These are phyloP conservation scores for Rhamnella rubrinervis DNA, from an alignment of 331 rosid species.

Conservation along the genomic window DNA sequence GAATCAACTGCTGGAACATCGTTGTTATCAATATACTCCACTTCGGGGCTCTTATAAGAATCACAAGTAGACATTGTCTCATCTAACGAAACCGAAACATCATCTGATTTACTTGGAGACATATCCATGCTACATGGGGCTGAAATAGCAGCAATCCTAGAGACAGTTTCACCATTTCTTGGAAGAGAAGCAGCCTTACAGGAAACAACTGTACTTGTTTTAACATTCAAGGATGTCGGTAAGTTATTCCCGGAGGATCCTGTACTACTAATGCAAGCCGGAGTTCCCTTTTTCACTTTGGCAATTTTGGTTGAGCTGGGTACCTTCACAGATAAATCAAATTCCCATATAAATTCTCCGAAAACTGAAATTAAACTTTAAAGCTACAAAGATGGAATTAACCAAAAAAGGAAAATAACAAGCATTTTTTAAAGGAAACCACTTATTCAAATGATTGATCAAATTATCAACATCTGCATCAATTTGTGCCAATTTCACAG, in stretches of 20 bases:
- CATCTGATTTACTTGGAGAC: constrained; percentile 85
- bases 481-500: too few species aligned
- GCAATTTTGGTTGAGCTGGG: constrained; percentile 51
- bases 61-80: constrained; percentile 89
- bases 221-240: constrained; percentile 32
- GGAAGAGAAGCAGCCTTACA: constrained; percentile 36
- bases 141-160: constrained; percentile 22
- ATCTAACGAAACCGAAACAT: constrained; percentile 69
- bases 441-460: too few species aligned
- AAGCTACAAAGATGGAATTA: not conserved
- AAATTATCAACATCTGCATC: too few species aligned
- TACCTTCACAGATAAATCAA: constrained; percentile 37
- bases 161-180: constrained; percentile 32
- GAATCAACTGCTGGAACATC: constrained; percentile 62
- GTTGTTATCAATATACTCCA: constrained; percentile 73
- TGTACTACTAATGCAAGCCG: constrained; percentile 24
- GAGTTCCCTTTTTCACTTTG: constrained; percentile 58
- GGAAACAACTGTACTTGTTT: constrained; percentile 38
- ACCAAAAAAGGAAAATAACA: too few species aligned
- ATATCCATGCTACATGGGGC: constrained; percentile 52
- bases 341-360: not conserved
- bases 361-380: constrained; percentile 4
- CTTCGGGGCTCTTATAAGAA: constrained; percentile 82
- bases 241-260: constrained; percentile 19
- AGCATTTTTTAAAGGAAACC: too few species aligned